Percentiles rank a stretch among this genome's conserved stretches.
phyloP scores from a whole-genome alignment of 768 basidiomycete genomes.

The Vishniacozyma victoriae region DNA sequence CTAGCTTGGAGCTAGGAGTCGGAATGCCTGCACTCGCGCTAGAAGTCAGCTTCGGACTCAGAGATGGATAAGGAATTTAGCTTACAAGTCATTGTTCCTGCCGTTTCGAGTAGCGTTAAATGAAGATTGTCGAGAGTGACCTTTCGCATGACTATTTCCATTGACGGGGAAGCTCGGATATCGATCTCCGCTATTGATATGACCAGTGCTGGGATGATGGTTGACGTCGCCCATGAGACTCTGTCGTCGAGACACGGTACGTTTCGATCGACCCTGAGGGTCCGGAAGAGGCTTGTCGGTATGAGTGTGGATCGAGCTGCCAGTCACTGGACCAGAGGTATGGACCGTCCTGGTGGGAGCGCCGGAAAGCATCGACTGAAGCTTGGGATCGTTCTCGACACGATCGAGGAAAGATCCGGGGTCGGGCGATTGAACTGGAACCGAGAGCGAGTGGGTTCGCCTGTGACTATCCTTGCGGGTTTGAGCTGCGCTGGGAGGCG shows the following conservation, averaged over 20 bases:
- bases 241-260: not conserved
- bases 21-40: too few species aligned
- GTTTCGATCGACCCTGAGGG: slow-evolving; percentile 7
- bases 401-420: slow-evolving; percentile 51
- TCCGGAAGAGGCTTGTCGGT: slow-evolving; percentile 42
- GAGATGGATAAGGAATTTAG: not conserved
- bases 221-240: slow-evolving; percentile 1
- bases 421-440: slow-evolving; percentile 3
- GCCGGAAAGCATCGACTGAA: slow-evolving; percentile 55
- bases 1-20: slow-evolving; percentile 14
- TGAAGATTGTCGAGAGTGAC: slow-evolving; percentile 18
- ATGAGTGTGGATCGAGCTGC: slow-evolving; percentile 8
- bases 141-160: slow-evolving; percentile 13
- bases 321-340: too few species aligned
- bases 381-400: slow-evolving; percentile 78
- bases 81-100: slow-evolving; percentile 2
- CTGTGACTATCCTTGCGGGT: not conserved
- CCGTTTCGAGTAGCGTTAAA: slow-evolving; percentile 22
- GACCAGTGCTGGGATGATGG: not conserved
- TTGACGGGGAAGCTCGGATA: slow-evolving; percentile 35
- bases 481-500: slow-evolving; percentile 5
- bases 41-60: not conserved
- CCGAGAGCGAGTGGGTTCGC: not conserved
- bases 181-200: slow-evolving; percentile 17
- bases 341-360: slow-evolving; percentile 35